phyloP scores from a whole-genome alignment of 768 basidiomycete species.

The Termitomyces sp. region DNA sequence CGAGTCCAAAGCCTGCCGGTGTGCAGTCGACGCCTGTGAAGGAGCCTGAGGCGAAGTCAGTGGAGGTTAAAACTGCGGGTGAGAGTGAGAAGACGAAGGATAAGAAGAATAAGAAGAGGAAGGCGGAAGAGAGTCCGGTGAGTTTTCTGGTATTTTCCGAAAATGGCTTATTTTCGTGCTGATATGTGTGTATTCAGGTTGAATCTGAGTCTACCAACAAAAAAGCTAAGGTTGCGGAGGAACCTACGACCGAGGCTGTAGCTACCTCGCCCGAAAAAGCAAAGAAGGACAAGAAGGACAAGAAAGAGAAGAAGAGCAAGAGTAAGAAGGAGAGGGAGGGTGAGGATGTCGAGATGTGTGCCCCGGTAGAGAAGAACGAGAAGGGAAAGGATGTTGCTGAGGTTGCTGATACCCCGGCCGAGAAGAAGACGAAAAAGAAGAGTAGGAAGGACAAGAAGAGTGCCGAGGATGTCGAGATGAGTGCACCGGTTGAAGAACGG shows the following conservation, averaged over 20 bases:
- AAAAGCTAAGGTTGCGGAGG: slow-evolving; percentile 25
- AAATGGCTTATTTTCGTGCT: background rate
- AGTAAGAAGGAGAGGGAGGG: slow-evolving; percentile 17
- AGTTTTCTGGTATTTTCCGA: background rate
- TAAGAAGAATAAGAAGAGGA: slow-evolving; percentile 32
- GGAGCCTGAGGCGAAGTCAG: slow-evolving; percentile 10
- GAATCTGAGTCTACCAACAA: slow-evolving; percentile 18
- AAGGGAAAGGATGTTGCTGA: slow-evolving; percentile 10
- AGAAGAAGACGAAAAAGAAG: slow-evolving; percentile 17
- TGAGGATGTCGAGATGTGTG: slow-evolving; percentile 10
- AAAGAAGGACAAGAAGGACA: slow-evolving; percentile 28
- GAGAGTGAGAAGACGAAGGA: slow-evolving; percentile 26
- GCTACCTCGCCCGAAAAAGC: slow-evolving; percentile 20
- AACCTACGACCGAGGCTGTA: slow-evolving; percentile 8
- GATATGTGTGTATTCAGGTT: background rate
- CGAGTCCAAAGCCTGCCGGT: slow-evolving; percentile 14
- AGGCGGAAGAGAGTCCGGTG: slow-evolving; percentile 26
- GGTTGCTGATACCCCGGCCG: slow-evolving; percentile 12
- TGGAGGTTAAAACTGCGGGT: background rate
- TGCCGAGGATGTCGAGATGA: slow-evolving; percentile 14
- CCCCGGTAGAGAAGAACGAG: slow-evolving; percentile 14
- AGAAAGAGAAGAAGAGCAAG: slow-evolving; percentile 27
- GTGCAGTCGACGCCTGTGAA: slow-evolving; percentile 7
- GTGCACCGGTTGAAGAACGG: slow-evolving; percentile 13
- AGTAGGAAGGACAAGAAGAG: slow-evolving; percentile 15